Base-by-base conservation (phyloP, 345 rosid species). In the Populus nigra region DNA sequence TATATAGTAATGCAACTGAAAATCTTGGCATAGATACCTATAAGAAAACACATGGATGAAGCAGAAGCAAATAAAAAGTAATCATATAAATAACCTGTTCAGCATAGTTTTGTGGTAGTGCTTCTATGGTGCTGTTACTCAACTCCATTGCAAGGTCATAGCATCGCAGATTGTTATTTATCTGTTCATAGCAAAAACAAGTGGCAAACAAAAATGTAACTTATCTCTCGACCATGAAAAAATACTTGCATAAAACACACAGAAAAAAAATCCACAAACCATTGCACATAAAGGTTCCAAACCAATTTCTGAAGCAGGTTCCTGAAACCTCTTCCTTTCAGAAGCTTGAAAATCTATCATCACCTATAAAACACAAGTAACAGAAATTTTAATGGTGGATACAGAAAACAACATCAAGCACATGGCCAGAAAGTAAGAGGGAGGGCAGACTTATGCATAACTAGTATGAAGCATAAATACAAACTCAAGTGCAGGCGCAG, bases 291-390 rank as follows among this genome's bases (percentile, higher is more conserved):
- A 83, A 81, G 99, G 91, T 82, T 96, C 98, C 89, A 96, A 85
- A 72, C 97, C 97, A 83, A 94, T 88, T 76, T 96, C 99, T 77
- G 97, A 90, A 83, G 97, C 93, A 25, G 95, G 97, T 81, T 96
- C 99, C 70, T 84, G 91, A 84, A 94, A 89, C 86, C 94, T 90
- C 82, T 87, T 84, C 85, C 88, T 91, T 84, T 96, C 94, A 76
- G 99, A 97, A 69, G 91, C 95, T 94, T 96, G 99, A 83, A 96
- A 96, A 86, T 96, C 99, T 67, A 94, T 90, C 98, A 96, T 94
- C 82, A 96, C 99, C 99, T 96, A 59, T 59, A 23, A 3, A 59
- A n/a, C 65, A 59, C 15, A 59, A 59, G 29, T 59, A 25, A 59
- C 25, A 59, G 16, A 59, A 59, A n/a, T 10, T 59, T 59, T n/a